Percentiles rank a stretch among this genome's conserved stretches.
phyloP scores from a whole-genome alignment of 108 stramenopile genomes.

The Nitzschia palea region DNA sequence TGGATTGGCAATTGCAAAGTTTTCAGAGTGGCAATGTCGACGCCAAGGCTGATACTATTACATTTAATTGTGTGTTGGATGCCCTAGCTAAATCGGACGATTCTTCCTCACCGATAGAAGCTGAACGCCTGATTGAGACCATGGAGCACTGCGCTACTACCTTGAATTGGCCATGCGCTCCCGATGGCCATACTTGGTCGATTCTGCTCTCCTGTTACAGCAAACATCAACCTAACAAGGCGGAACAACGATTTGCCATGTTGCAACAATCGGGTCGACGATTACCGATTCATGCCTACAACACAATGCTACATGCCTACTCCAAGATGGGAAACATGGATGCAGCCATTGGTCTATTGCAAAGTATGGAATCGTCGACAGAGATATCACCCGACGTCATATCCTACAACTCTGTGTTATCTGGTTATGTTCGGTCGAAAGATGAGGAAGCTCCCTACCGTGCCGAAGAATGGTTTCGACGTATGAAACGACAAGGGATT shows the following conservation, averaged over 20 bases:
- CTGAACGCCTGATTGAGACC: slow-evolving; percentile 11
- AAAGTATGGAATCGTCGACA: slow-evolving; percentile 9
- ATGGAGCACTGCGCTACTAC: slow-evolving; percentile 15
- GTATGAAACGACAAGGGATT: slow-evolving; percentile 31
- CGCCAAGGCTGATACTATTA: slow-evolving; percentile 33
- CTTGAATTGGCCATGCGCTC: slow-evolving; percentile 1
- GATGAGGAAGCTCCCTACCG: slow-evolving; percentile 25
- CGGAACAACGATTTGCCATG: slow-evolving; percentile 38
- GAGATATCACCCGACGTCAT: slow-evolving; percentile 32
- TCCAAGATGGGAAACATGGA: slow-evolving; percentile 11
- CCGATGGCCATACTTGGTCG: slow-evolving; percentile 3
- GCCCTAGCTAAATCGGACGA: slow-evolving; percentile 9
- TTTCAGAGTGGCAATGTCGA: slow-evolving; percentile 15
- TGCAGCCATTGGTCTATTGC: background rate
- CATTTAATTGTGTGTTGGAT: slow-evolving; percentile 13
- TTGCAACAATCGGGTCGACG: slow-evolving; percentile 33
- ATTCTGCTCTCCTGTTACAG: background rate
- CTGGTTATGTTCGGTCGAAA: slow-evolving; percentile 14
- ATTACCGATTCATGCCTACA: slow-evolving; percentile 20
- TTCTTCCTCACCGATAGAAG: background rate
- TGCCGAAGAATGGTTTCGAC: slow-evolving; percentile 42
- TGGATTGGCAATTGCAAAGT: slow-evolving; percentile 5
- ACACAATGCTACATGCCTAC: slow-evolving; percentile 26
- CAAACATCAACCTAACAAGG: slow-evolving; percentile 30
- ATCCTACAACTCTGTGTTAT: slow-evolving; percentile 17